Conservation (phyloP, 169 alveolate genomes). For the Cardiosporidium cionae region DNA sequence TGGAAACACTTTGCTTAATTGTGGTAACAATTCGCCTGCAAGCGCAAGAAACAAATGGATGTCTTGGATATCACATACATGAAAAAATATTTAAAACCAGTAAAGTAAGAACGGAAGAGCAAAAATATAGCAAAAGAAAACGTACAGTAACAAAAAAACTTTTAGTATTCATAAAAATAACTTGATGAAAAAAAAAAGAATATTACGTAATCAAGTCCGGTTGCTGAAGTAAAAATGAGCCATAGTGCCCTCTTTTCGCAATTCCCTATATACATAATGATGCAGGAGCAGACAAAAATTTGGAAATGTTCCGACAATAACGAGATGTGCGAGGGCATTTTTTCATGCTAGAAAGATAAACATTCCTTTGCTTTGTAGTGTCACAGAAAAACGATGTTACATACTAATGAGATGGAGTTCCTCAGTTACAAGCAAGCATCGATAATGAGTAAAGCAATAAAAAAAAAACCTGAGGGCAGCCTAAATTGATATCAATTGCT, state of each 20-base stretch:
- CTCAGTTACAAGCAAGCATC: neutral
- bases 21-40: constrained; percentile 9
- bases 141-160: too few species aligned
- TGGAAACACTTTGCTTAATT: neutral
- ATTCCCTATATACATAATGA: constrained; percentile 9
- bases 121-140: too few species aligned
- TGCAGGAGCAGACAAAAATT: neutral
- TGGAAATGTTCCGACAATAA: neutral
- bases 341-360: too few species aligned
- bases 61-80: too few species aligned
- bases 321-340: neutral
- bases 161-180: neutral
- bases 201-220: neutral
- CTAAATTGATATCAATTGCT: constrained; percentile 23
- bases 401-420: neutral
- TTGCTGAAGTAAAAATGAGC: constrained; percentile 23
- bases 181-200: neutral
- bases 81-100: too few species aligned
- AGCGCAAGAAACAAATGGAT: too few species aligned
- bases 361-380: too few species aligned
- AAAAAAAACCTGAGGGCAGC: constrained; percentile 23
- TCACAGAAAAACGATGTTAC: too few species aligned
- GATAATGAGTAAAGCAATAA: neutral
- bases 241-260: constrained; percentile 29
- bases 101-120: too few species aligned